Conservation (phyloP, 768 basidiomycete genomes). For the Leccinum uliginosum region DNA sequence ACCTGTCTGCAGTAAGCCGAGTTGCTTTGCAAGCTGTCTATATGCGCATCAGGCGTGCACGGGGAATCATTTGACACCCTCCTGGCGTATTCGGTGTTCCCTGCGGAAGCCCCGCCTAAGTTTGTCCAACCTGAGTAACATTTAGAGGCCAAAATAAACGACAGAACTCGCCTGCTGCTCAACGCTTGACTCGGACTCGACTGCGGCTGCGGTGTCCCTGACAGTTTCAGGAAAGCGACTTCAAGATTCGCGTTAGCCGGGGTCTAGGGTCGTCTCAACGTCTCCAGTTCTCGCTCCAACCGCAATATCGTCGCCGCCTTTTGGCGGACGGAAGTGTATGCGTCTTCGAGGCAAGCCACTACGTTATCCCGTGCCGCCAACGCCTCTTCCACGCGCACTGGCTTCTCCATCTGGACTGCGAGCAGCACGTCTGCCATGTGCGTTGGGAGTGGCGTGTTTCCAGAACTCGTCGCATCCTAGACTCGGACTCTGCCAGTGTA, state of each 20-base stretch:
- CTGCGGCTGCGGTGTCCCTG: slow-evolving; percentile 1
- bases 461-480: not conserved
- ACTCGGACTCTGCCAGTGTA: slow-evolving; percentile 16
- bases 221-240: not conserved
- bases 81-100: not conserved
- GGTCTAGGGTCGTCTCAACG: slow-evolving; percentile 19
- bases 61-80: slow-evolving; percentile 1
- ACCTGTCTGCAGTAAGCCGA: slow-evolving; percentile 22
- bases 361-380: slow-evolving; percentile 60
- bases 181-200: not conserved
- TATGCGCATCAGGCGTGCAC: slow-evolving; percentile 19
- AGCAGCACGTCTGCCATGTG: slow-evolving; percentile 46
- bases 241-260: slow-evolving; percentile 13
- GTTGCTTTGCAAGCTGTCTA: slow-evolving; percentile 24
- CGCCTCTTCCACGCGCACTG: slow-evolving; percentile 53
- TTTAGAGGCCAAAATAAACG: not conserved
- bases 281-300: slow-evolving; percentile 40
- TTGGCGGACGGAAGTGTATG: slow-evolving; percentile 56
- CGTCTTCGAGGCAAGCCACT: slow-evolving; percentile 53
- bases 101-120: not conserved
- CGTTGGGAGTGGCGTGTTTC: too few relatives aligned
- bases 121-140: too few relatives aligned
- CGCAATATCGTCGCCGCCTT: slow-evolving; percentile 50
- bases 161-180: slow-evolving; percentile 4
- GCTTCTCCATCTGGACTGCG: slow-evolving; percentile 49